Evolutionary conservation across 129 eudicot genomes (phyloP).

Genomic region (Mikania micrantha): DNA sequence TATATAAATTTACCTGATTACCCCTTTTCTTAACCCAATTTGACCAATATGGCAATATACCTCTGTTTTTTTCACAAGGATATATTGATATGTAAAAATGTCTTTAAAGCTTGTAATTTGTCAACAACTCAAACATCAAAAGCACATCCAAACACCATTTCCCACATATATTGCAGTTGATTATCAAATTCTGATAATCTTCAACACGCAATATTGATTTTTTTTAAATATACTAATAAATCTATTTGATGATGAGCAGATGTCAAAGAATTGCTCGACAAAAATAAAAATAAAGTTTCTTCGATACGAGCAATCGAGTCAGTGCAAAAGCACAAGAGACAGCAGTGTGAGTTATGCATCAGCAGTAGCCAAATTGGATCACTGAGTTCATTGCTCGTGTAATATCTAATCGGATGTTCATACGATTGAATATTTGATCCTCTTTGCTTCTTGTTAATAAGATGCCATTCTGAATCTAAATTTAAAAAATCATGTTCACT

Average conservation of each 20-base stretch:
- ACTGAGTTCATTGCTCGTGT: constrained; percentile 7
- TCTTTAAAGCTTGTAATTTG: too few species aligned
- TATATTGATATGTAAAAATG: background rate
- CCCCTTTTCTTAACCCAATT: background rate
- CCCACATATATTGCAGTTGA: background rate
- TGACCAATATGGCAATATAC: background rate
- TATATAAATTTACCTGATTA: background rate
- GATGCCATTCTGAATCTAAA: constrained; percentile 3
- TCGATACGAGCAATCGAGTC: constrained; percentile 91
- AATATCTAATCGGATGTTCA: constrained; percentile 1
- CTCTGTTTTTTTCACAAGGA: background rate
- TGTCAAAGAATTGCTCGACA: constrained; percentile 69
- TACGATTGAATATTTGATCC: constrained; percentile 14
- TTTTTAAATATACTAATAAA: background rate
- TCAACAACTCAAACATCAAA: background rate
- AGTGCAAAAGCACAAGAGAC: constrained; percentile 80
- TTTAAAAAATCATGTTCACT: background rate
- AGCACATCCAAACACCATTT: background rate
- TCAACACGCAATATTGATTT: too few species aligned
- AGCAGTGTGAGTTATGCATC: constrained; percentile 99
- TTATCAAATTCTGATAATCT: too few species aligned
- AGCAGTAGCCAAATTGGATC: constrained; percentile 75
- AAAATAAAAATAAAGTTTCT: constrained; percentile 72
- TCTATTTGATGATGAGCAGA: constrained; percentile 33
- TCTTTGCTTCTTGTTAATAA: constrained; percentile 23